Evolutionary conservation across 257 asterid species (phyloP).

Genomic region (Verbascum thapsus): DNA sequence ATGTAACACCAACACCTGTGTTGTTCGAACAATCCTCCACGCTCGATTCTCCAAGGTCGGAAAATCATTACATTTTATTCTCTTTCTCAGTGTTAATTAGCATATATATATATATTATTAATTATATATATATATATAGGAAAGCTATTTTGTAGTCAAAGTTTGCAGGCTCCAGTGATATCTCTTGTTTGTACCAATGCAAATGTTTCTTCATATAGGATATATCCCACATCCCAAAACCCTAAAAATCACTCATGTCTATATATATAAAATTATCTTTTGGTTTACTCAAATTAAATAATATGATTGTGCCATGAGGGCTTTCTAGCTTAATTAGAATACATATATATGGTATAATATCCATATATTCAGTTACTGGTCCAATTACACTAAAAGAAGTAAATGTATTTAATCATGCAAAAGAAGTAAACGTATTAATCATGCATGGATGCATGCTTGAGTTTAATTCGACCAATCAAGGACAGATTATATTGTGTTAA

Average conservation of each 20-base stretch:
- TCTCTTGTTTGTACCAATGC: slow-evolving; percentile 30
- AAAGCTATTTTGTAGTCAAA: slow-evolving; percentile 8
- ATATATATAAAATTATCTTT: slow-evolving; percentile 4
- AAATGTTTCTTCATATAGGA: slow-evolving; percentile 39
- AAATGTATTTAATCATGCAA: no score
- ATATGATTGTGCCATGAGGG: no score
- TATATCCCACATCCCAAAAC: slow-evolving; percentile 35
- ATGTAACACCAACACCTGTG: slow-evolving; percentile 54
- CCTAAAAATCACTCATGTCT: slow-evolving; percentile 17
- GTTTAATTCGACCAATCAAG: slow-evolving; percentile 6
- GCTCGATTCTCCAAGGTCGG: slow-evolving; percentile 32
- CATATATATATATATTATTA: no score
- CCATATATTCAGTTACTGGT: slow-evolving; percentile 35
- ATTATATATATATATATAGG: slow-evolving; percentile 17
- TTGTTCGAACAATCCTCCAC: slow-evolving; percentile 26
- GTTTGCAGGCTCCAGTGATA: not conserved
- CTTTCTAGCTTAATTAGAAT: no score
- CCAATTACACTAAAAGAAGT: no score
- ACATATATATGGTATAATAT: no score
- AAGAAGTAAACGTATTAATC: no score
- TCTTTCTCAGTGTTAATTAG: no score
- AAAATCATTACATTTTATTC: slow-evolving; percentile 9
- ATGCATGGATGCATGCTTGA: not conserved
- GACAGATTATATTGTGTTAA: not conserved
- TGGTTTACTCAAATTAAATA: not conserved